These are phyloP conservation scores for Stylosanthes scabra DNA, from an alignment of 331 rosid species.

Conservation along the genomic window DNA sequence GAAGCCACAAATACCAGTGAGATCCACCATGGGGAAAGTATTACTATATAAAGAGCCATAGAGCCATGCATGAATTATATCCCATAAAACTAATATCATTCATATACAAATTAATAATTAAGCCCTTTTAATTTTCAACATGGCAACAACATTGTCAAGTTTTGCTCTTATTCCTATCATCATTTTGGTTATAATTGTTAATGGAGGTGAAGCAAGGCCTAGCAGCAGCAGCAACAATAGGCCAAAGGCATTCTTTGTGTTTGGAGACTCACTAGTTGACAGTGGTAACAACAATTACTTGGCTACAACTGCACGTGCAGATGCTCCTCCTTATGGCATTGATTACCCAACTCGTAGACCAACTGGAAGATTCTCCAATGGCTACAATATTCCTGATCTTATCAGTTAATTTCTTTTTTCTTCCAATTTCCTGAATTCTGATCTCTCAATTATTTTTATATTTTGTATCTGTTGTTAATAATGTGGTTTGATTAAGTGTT, in stretches of 20 bases:
- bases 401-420: constrained; percentile 55
- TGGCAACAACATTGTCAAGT: constrained; percentile 26
- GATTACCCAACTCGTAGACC: constrained; percentile 42
- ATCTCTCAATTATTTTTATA: too few species aligned
- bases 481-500: background rate
- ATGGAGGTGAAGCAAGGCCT: constrained; percentile 28
- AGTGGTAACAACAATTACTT: constrained; percentile 75
- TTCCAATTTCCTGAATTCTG: background rate
- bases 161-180: constrained; percentile 13
- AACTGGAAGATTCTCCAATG: constrained; percentile 56
- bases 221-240: constrained; percentile 4
- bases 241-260: constrained; percentile 59
- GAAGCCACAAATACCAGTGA: too few species aligned
- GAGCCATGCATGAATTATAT: background rate
- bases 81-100: background rate
- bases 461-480: too few species aligned
- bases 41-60: background rate
- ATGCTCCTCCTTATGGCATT: constrained; percentile 53
- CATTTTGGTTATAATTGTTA: background rate
- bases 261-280: constrained; percentile 77
- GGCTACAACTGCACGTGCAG: constrained; percentile 74
- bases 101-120: background rate
- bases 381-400: constrained; percentile 68
- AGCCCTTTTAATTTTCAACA: constrained; percentile 10
- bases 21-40: too few species aligned